Evolutionary conservation across 2,329 filamentous ascomycete species (phyloP).

Genomic region (Aureobasidium lini): DNA sequence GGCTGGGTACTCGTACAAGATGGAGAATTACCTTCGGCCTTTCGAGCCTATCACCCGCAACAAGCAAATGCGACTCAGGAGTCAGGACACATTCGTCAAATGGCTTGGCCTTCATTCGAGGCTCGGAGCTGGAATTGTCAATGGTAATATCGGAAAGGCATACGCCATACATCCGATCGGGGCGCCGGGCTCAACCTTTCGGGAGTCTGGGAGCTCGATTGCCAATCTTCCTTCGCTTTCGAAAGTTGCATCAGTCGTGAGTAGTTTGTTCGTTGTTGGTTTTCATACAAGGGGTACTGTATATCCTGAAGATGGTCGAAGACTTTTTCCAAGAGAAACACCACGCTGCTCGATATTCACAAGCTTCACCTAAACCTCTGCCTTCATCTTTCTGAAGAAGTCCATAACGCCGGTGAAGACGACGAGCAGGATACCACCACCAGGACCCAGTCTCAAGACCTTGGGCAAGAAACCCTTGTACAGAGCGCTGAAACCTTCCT

Average conservation of each 20-base stretch:
- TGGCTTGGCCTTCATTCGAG: not conserved
- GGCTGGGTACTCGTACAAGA: not conserved
- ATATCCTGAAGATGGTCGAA: not conserved
- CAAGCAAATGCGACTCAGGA: not conserved
- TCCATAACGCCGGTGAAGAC: constrained; percentile 87
- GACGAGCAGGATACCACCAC: constrained; percentile 68
- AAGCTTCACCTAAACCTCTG: constrained; percentile 22
- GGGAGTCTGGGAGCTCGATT: not conserved
- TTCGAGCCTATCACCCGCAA: not conserved
- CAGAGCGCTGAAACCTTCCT: constrained; percentile 84
- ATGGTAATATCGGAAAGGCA: not conserved
- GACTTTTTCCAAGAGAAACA: not conserved
- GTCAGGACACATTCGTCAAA: not conserved
- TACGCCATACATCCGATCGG: not conserved
- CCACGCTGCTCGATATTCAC: not conserved
- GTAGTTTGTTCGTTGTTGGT: not conserved
- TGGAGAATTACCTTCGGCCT: not conserved
- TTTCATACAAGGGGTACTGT: not conserved
- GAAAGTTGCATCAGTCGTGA: not conserved
- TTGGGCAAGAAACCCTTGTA: constrained; percentile 99
- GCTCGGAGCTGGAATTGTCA: not conserved
- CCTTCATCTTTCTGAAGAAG: constrained; percentile 71
- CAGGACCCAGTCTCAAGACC: constrained; percentile 70
- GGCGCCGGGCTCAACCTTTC: not conserved
- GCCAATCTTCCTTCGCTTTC: not conserved